These are phyloP conservation scores for Rostrohypoxylon terebratum DNA, from an alignment of 495 filamentous ascomycete genomes.

Conservation along the genomic window DNA sequence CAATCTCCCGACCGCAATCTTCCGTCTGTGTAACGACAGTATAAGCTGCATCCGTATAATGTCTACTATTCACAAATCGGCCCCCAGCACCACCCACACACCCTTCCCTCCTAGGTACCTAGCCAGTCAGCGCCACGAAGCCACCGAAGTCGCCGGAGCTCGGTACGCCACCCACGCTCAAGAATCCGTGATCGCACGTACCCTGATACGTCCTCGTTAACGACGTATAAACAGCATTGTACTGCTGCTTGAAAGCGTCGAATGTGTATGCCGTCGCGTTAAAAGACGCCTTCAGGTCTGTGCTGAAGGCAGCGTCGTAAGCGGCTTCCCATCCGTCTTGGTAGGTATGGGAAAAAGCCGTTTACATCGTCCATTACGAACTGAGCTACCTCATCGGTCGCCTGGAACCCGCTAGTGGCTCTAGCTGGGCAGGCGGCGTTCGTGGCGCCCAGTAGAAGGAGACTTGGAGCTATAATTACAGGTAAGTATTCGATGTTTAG, in stretches of 20 bases:
- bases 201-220: background rate
- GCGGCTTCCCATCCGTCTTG: conserved; percentile 7
- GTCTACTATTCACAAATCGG: background rate
- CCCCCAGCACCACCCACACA: conserved; percentile 5
- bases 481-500: background rate
- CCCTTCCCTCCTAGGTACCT: background rate
- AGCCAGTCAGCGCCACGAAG: background rate
- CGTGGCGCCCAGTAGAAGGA: background rate
- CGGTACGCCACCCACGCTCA: background rate
- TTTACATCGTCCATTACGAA: conserved; percentile 1
- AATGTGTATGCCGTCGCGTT: conserved; percentile 7
- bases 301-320: conserved; percentile 14
- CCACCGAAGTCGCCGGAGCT: background rate
- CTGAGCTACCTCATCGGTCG: background rate
- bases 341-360: conserved; percentile 1
- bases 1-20: conserved; percentile 12
- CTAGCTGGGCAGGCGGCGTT: conserved; percentile 1
- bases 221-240: background rate
- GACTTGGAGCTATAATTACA: background rate
- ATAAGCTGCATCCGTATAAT: conserved; percentile 7
- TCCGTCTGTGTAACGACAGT: background rate
- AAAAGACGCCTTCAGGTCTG: conserved; percentile 1
- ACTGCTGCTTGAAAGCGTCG: background rate
- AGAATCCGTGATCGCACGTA: background rate
- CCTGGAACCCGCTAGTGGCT: background rate